Evolutionary conservation across 2,329 filamentous ascomycete genomes (phyloP), one percentile per base, ranked within the genome.

Genomic region (Colletotrichum liaoningense): DNA sequence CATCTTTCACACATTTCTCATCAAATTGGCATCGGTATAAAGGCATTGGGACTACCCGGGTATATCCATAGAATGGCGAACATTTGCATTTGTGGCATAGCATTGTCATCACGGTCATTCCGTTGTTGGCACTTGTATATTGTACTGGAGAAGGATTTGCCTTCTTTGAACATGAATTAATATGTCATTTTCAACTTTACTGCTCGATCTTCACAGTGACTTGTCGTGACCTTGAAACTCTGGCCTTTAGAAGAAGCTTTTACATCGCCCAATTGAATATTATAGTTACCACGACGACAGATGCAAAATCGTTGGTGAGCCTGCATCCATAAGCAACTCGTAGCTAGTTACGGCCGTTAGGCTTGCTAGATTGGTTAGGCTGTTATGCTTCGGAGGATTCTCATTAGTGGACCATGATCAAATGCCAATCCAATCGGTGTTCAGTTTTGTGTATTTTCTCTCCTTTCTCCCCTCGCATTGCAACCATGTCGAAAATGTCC

Each of bases 31-130:
- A 56, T 28, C 0, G 56, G 46, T 56, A 49, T 19, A 24, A 56
- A n/a, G 55, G 46, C 70, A 56, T 57, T 26, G 16, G 26, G 65
- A 42, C 19, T 4, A 69, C 65, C 38, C 58, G 7, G 38, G 46
- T 59, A 65, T 70, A 73, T 57, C 55, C 60, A 62, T 62, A 66
- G 46, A 70, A 70, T 57, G 49, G 70, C 55, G 70, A 35, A 35
- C 26, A 28, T 6, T 46, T 57, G 55, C 49, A 42, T 65, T 60
- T 30, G 30, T 16, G 42, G 26, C 54, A 65, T 33, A 28, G 49
- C 67, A 56, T 38, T 22, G 57, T 55, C 35, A 16, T 67, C 22
- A 46, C 22, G 55, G 38, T 19, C 22, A 55, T 14, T 7, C 16
- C 22, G 60, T 11, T 33, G 28, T 14, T 33, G 42, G 14, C 5